phyloP scores from a whole-genome alignment of 768 basidiomycete genomes.

The Tylopilus rubrobrunneus region DNA sequence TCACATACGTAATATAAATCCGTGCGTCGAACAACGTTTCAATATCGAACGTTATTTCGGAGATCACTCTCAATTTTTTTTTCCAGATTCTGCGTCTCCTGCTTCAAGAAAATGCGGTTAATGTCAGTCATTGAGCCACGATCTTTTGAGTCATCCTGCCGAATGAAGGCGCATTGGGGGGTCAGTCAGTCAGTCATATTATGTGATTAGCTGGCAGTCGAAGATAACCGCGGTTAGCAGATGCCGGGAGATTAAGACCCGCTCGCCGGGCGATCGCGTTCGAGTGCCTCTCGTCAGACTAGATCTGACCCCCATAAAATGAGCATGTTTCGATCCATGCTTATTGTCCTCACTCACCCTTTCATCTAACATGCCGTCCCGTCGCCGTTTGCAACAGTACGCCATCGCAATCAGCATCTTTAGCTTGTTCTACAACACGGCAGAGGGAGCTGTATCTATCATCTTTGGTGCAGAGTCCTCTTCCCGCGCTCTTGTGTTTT shows the following conservation, averaged over 20 bases:
- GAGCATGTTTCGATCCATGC: background rate
- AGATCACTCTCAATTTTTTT: background rate
- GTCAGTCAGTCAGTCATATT: background rate
- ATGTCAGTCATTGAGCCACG: background rate
- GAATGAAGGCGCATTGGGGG: background rate
- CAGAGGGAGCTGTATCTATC: slow-evolving; percentile 42
- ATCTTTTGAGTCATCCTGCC: background rate
- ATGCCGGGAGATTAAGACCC: background rate
- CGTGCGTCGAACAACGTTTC: background rate
- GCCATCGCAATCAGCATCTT: slow-evolving; percentile 41
- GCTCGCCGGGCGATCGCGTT: background rate
- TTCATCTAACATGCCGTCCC: slow-evolving; percentile 16
- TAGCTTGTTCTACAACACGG: slow-evolving; percentile 37
- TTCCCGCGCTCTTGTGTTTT: slow-evolving; percentile 44
- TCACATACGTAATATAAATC: background rate
- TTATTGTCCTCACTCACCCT: background rate
- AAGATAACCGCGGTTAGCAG: background rate
- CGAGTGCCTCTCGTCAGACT: background rate
- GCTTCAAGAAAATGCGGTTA: background rate
- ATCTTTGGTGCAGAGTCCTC: slow-evolving; percentile 42
- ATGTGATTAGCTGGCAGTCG: background rate
- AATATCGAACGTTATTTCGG: background rate
- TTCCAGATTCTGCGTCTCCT: background rate
- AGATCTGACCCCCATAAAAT: background rate
- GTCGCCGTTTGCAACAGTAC: slow-evolving; percentile 26